phyloP scores from a whole-genome alignment of 106 monocot species.

The Dendrobium huoshanense region DNA sequence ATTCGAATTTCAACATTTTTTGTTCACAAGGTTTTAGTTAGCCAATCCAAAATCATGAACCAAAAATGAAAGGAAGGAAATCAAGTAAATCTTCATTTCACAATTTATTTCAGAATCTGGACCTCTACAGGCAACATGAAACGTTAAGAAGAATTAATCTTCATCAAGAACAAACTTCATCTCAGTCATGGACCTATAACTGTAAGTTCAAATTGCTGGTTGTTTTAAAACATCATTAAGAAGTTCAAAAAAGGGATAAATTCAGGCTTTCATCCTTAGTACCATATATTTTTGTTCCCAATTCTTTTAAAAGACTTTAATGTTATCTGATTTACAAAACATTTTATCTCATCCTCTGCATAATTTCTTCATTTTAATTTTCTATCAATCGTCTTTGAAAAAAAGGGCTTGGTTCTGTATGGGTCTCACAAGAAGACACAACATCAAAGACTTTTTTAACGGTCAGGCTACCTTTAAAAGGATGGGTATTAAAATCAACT shows the following conservation, averaged over 20 bases:
- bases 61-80: not conserved
- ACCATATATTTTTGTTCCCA: not conserved
- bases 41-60: not conserved
- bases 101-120: not conserved
- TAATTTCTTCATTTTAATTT: not conserved
- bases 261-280: not conserved
- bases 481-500: not conserved
- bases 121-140: not conserved
- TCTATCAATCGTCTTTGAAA: not conserved
- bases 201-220: not conserved
- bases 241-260: not conserved
- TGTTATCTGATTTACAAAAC: not conserved
- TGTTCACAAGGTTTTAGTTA: not conserved
- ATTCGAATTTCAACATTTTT: not conserved
- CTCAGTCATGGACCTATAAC: not conserved
- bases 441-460: not conserved
- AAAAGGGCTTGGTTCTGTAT: not conserved
- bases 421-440: not conserved
- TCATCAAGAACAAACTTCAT: not conserved
- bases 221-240: not conserved
- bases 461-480: not conserved
- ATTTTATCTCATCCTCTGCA: not conserved
- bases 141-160: not conserved
- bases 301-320: too few species aligned
- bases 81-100: not conserved